Conservation (phyloP, 257 asterid genomes). For the Solanum chmielewskii region DNA sequence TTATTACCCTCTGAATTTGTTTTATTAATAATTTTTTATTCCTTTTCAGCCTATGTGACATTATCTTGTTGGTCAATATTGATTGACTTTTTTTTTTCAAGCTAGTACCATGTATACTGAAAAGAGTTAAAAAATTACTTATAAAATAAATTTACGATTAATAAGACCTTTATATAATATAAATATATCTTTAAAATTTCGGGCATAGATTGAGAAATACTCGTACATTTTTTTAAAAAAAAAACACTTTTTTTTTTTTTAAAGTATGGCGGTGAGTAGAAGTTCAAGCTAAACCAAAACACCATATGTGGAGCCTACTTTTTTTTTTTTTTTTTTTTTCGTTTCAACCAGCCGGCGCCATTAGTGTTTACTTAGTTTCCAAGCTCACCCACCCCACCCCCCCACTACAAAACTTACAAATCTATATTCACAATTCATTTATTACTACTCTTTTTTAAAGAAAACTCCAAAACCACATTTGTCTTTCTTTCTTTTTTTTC, state of each 20-base stretch:
- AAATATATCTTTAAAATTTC: too few species aligned
- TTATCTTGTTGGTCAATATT: too few species aligned
- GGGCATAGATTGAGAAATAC: accelerated
- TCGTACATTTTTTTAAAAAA: too few species aligned
- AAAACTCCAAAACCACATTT: constrained; percentile 7
- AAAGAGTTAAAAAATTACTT: too few species aligned
- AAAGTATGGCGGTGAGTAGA: not conserved
- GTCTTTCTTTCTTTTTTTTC: not conserved
- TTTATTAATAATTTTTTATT: too few species aligned
- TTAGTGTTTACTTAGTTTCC: constrained; percentile 26
- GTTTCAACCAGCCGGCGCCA: constrained; percentile 17
- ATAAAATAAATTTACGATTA: too few species aligned
- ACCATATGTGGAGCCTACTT: constrained; percentile 8
- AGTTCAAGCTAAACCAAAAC: not conserved
- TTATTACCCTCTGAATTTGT: too few species aligned
- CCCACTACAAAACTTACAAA: not conserved
- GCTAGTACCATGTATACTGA: accelerated
- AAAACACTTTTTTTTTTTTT: too few species aligned
- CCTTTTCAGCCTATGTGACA: too few species aligned
- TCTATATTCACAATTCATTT: not conserved
- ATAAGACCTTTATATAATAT: too few species aligned
- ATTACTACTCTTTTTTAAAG: not conserved
- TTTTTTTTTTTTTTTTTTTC: not conserved
- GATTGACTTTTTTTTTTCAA: too few species aligned
- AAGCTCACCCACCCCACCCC: constrained; percentile 17